Percentiles rank a stretch among this genome's conserved stretches.
These are phyloP conservation scores for Lachnellula cervina DNA, from an alignment of 2,329 filamentous ascomycete species.

Conservation along the genomic window DNA sequence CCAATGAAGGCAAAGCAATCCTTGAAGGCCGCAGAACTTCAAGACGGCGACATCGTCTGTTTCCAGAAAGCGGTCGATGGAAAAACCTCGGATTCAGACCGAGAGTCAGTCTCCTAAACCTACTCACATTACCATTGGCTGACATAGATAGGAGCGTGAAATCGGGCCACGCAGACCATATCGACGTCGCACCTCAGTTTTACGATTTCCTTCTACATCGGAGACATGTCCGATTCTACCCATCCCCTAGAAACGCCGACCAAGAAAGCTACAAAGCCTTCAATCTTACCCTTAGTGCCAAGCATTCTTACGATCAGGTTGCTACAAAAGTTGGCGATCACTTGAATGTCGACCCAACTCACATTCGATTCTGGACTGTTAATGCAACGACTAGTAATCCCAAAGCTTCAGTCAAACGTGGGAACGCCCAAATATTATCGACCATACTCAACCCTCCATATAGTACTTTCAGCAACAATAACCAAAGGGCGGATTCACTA, in stretches of 20 bases:
- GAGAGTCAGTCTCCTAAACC: conserved; percentile 16
- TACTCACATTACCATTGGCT: conserved; percentile 11
- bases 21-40: conserved; percentile 85
- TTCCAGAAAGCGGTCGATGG: conserved; percentile 67
- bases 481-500: conserved; percentile 69
- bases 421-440: conserved; percentile 58
- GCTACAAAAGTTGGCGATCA: conserved; percentile 77
- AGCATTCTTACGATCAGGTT: conserved; percentile 85
- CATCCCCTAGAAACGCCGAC: conserved; percentile 51
- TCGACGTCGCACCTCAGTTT: conserved; percentile 73
- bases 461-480: conserved; percentile 63
- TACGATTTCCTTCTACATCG: conserved; percentile 92
- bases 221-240: conserved; percentile 71
- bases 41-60: conserved; percentile 94
- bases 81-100: conserved; percentile 30
- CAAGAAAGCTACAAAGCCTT: conserved; percentile 60
- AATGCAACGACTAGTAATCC: conserved; percentile 72
- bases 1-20: conserved; percentile 86
- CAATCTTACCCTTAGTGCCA: conserved; percentile 73
- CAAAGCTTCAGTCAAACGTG: conserved; percentile 73
- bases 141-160: conserved; percentile 15
- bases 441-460: conserved; percentile 75
- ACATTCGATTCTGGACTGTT: conserved; percentile 87
- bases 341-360: conserved; percentile 72
- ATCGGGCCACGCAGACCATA: conserved; percentile 39